These are phyloP conservation scores for Lichenothelia convexa DNA, from an alignment of 495 filamentous ascomycete genomes.

Conservation along the genomic window DNA sequence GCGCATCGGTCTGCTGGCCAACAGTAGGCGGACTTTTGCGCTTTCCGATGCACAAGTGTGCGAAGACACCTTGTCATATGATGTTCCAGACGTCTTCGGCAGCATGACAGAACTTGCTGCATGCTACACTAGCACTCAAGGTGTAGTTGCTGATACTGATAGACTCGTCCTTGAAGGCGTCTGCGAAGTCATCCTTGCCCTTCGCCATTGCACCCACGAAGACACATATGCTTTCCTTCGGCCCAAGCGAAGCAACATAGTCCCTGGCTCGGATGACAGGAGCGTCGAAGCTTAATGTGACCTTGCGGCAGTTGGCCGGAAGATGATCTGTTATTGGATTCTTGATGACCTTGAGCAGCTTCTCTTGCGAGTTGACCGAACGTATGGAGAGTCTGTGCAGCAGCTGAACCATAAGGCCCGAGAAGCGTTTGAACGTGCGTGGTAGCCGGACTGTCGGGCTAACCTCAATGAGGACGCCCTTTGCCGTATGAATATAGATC, in stretches of 20 bases:
- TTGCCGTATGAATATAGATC: slow-evolving; percentile 95
- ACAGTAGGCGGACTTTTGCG: too few species aligned
- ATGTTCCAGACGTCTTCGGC: slow-evolving; percentile 95
- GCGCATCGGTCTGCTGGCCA: too few species aligned
- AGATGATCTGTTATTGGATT: slow-evolving; percentile 96
- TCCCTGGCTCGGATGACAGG: slow-evolving; percentile 72
- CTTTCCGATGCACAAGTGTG: too few species aligned
- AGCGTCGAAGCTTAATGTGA: slow-evolving; percentile 84
- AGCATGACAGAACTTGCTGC: slow-evolving; percentile 97
- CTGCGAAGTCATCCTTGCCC: slow-evolving; percentile 86
- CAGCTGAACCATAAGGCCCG: slow-evolving; percentile 96
- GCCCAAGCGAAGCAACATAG: slow-evolving; percentile 59
- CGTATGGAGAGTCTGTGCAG: slow-evolving; percentile 91
- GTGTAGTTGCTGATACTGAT: slow-evolving; percentile 98
- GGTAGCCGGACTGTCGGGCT: slow-evolving; percentile 93
- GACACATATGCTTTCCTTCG: slow-evolving; percentile 85
- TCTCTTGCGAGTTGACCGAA: slow-evolving; percentile 88
- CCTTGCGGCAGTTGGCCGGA: slow-evolving; percentile 90
- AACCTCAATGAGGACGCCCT: slow-evolving; percentile 92
- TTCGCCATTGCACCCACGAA: slow-evolving; percentile 98
- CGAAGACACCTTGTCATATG: slow-evolving; percentile 45
- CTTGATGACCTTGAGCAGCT: slow-evolving; percentile 90
- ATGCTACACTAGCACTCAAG: slow-evolving; percentile 88
- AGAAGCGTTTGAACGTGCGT: slow-evolving; percentile 96
- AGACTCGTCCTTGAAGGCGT: slow-evolving; percentile 83